phyloP scores from a whole-genome alignment of 352 stramenopile species.

The Discostella stelligera region DNA sequence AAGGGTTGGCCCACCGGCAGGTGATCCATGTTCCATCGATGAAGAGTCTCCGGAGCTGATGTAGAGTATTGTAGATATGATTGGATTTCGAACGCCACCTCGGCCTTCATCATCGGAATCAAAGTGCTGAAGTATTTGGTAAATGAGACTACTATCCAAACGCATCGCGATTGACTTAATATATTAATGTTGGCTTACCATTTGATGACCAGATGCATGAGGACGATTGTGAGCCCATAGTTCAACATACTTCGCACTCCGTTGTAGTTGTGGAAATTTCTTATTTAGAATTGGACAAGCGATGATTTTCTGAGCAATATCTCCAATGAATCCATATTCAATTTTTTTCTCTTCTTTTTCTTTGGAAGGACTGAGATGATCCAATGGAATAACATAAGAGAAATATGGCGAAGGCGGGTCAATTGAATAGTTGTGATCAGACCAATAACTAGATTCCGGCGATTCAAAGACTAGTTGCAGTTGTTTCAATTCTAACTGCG shows the following conservation, averaged over 20 bases:
- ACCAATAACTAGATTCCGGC: constrained; percentile 69
- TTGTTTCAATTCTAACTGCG: constrained; percentile 45
- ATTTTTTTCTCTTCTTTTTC: constrained; percentile 5
- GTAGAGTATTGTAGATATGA: constrained; percentile 80
- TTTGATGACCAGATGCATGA: constrained; percentile 78
- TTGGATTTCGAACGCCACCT: constrained; percentile 71
- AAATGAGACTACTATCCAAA: not conserved
- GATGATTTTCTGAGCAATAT: constrained; percentile 51
- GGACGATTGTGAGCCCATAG: constrained; percentile 83
- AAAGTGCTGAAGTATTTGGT: constrained; percentile 59
- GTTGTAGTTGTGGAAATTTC: constrained; percentile 61
- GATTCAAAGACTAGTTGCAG: constrained; percentile 60
- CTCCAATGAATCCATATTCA: constrained; percentile 48
- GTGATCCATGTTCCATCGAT: not conserved
- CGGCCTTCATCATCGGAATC: constrained; percentile 80
- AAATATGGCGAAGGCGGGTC: constrained; percentile 81
- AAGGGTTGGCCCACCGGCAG: constrained; percentile 64
- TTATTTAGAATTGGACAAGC: constrained; percentile 29
- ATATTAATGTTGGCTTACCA: constrained; percentile 24
- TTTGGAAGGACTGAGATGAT: constrained; percentile 14
- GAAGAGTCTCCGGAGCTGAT: constrained; percentile 35
- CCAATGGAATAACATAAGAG: constrained; percentile 71
- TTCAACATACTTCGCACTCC: constrained; percentile 65
- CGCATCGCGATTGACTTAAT: not conserved
- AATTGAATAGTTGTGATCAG: constrained; percentile 71